phyloP scores from a whole-genome alignment of 2,329 filamentous ascomycete genomes.

The Aureobasidium sp. region DNA sequence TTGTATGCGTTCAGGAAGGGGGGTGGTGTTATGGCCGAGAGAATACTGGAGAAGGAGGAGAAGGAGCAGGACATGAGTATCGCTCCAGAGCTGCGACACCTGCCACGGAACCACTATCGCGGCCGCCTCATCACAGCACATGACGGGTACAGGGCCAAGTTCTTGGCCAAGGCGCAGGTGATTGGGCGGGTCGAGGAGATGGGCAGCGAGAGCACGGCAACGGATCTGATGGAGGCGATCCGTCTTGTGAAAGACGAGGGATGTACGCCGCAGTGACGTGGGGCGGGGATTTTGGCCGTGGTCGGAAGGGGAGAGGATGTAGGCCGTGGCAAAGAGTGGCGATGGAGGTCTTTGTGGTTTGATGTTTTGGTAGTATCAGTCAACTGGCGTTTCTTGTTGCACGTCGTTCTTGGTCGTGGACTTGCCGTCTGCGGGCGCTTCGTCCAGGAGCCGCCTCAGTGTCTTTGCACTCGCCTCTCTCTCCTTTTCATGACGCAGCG shows the following conservation, averaged over 20 bases:
- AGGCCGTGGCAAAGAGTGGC: background rate
- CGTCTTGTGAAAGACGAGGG: background rate
- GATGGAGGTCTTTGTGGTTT: background rate
- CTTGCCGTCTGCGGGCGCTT: background rate
- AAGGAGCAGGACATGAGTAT: constrained; percentile 10
- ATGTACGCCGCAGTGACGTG: background rate
- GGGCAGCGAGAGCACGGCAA: background rate
- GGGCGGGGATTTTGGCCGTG: background rate
- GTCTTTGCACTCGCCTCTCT: constrained; percentile 26
- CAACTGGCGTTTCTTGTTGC: background rate
- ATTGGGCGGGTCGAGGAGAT: constrained; percentile 18
- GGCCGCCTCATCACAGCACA: constrained; percentile 13
- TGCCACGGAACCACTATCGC: constrained; percentile 9
- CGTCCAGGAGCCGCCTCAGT: constrained; percentile 27
- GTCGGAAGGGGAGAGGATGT: background rate
- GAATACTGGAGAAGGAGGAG: constrained; percentile 17
- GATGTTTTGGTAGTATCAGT: background rate
- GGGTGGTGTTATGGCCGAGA: constrained; percentile 20
- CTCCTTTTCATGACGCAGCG: constrained; percentile 22
- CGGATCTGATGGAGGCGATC: background rate
- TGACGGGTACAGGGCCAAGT: constrained; percentile 23
- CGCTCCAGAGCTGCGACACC: constrained; percentile 11
- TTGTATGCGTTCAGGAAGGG: constrained; percentile 23
- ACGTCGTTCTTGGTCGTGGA: background rate
- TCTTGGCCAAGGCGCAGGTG: constrained; percentile 20